Conservation (phyloP, 257 asterid species). For the Schizonepeta tenuifolia region DNA sequence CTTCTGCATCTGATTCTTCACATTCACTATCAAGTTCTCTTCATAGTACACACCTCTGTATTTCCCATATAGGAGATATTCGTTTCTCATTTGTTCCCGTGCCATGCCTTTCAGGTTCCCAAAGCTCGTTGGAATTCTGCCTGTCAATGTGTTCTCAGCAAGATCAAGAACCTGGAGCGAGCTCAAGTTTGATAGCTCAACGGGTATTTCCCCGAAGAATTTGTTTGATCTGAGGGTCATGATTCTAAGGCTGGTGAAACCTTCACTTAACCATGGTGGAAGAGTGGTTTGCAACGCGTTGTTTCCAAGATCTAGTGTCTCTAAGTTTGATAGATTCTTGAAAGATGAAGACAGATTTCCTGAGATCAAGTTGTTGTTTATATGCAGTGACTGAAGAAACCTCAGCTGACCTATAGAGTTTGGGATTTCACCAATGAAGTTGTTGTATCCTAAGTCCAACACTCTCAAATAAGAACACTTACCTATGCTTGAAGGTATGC, state of each 20-base stretch:
- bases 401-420: conserved; percentile 45
- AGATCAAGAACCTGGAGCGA: conserved; percentile 59
- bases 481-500: conserved; percentile 50
- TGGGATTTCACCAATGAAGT: conserved; percentile 49
- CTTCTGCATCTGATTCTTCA: conserved; percentile 45
- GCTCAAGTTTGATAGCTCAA: conserved; percentile 39
- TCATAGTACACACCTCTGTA: conserved; percentile 51
- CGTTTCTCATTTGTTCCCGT: conserved; percentile 32
- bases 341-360: conserved; percentile 48
- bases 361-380: conserved; percentile 47
- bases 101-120: conserved; percentile 51
- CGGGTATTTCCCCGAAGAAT: conserved; percentile 41
- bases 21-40: conserved; percentile 47
- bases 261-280: conserved; percentile 47
- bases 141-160: conserved; percentile 47
- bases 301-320: conserved; percentile 55
- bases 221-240: conserved; percentile 46
- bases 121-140: conserved; percentile 42
- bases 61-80: conserved; percentile 46
- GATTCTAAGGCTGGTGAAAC: conserved; percentile 45
- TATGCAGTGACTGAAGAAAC: conserved; percentile 49
- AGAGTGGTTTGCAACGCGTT: conserved; percentile 41
- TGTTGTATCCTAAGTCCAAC: conserved; percentile 50
- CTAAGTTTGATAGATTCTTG: conserved; percentile 47
- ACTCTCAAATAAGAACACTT: conserved; percentile 40